Conservation (phyloP, 2,329 filamentous ascomycete species). For the Colletotrichum spinosum region DNA sequence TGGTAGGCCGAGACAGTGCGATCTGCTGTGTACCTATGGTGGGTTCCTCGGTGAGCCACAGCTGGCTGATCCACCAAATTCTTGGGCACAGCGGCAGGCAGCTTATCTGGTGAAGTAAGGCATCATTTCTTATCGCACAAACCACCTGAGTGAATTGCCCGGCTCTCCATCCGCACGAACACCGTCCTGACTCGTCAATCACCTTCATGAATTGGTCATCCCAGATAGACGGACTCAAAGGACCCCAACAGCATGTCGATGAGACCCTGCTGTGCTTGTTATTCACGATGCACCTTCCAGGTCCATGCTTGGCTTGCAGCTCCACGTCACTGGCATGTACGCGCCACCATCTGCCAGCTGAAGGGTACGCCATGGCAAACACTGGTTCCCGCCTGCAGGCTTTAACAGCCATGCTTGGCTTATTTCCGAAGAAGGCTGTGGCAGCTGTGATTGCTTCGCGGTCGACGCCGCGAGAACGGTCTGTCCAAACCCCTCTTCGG, state of each 20-base stretch:
- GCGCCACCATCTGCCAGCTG: slow-evolving; percentile 19
- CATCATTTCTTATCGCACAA: too few relatives aligned
- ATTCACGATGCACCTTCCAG: slow-evolving; percentile 2
- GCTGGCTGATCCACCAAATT: too few relatives aligned
- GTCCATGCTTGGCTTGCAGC: background rate
- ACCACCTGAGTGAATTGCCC: too few relatives aligned
- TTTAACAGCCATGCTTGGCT: too few relatives aligned
- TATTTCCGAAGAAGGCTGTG: background rate
- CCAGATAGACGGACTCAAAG: background rate
- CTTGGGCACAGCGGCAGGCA: too few relatives aligned
- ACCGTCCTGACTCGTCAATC: too few relatives aligned
- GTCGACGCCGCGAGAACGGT: background rate
- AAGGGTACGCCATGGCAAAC: background rate
- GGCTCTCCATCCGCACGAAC: too few relatives aligned
- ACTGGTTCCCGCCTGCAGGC: background rate
- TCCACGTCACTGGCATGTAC: slow-evolving; percentile 11
- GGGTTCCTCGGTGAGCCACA: too few relatives aligned
- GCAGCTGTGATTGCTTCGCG: background rate
- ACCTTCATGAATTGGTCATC: too few relatives aligned
- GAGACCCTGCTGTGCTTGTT: background rate
- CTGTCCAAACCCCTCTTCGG: background rate
- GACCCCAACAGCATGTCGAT: background rate
- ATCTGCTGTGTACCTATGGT: too few relatives aligned
- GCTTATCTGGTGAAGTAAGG: too few relatives aligned
- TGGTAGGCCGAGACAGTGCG: too few relatives aligned